A percentile compares a stretch with the other conserved stretches of the same genome.
Conservation (phyloP, 1,139 yeast species). For the Pichia sp. region DNA sequence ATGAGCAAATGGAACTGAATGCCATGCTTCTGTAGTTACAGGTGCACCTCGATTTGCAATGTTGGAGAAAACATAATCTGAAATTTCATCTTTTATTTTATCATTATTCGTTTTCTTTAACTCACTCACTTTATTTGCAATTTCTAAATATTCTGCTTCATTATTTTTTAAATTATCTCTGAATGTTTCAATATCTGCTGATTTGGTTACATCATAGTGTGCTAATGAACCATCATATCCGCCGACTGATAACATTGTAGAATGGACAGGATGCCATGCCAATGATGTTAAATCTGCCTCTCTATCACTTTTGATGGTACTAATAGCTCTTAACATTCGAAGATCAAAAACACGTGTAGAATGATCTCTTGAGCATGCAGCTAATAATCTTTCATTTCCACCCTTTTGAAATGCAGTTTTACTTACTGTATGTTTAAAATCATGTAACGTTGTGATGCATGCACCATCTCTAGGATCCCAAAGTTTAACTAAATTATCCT, state of each 20-base stretch:
- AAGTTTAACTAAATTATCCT: slow-evolving; percentile 83
- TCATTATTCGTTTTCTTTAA: not conserved
- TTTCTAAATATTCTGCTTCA: not conserved
- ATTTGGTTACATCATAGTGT: slow-evolving; percentile 65
- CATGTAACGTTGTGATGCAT: slow-evolving; percentile 76
- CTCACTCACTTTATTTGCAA: not conserved
- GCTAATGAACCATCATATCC: slow-evolving; percentile 83
- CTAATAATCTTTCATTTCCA: slow-evolving; percentile 65
- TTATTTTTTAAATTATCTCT: not conserved
- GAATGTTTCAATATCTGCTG: slow-evolving; percentile 20
- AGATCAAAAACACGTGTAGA: slow-evolving; percentile 85
- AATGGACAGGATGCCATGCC: slow-evolving; percentile 90
- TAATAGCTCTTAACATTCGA: slow-evolving; percentile 72
- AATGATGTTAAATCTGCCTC: slow-evolving; percentile 82
- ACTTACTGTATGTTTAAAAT: slow-evolving; percentile 89
- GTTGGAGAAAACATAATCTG: slow-evolving; percentile 5
- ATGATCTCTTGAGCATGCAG: slow-evolving; percentile 83
- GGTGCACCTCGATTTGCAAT: slow-evolving; percentile 8
- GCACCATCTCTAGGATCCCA: slow-evolving; percentile 90
- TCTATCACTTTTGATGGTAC: slow-evolving; percentile 61
- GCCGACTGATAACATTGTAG: slow-evolving; percentile 75
- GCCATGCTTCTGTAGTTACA: slow-evolving; percentile 43
- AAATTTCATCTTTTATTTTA: not conserved
- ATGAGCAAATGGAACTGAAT: slow-evolving; percentile 83
- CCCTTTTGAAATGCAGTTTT: slow-evolving; percentile 66